Evolutionary conservation across 78 protist genomes (phyloP), one percentile per base, ranked within the genome.

Genomic region (Dictyostelium firmibasis): DNA sequence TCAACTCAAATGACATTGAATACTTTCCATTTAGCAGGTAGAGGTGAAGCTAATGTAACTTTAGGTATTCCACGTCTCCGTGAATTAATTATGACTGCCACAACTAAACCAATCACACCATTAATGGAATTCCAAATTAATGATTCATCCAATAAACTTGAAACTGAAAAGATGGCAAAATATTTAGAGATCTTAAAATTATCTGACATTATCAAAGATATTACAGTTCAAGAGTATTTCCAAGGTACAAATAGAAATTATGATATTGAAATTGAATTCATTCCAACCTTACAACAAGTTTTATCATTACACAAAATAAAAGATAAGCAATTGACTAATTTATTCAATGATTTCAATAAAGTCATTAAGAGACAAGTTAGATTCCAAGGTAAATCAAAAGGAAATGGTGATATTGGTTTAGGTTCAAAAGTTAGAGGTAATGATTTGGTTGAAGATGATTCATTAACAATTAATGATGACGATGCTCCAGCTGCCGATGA

Each of bases 1-100:
- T 98, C 99, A 27, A 99, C 99, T 18, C 99, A 99, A 93, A 99
- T 99, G 99, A 99, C 99, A 1, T 91, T 99, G 67, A 98, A 99
- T 96, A 98, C 99, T 9, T 98, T 99, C 97, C 99, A 98, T 78
- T 85, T 97, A 20, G 99, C 99, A 4, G 99, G 99, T 81, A 72
- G 95, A 69, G 96, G 96, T 81, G 96, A 93, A 41, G 98, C 97
- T 5, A 98, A 98, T 50, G 99, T 98, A 35, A 99, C 99, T 4
- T 94, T 98, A 23, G 99, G 99, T 84, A 98, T 99, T 60, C 99
- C 99, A 33, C 98, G 99, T 29, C 95, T 99, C 41, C 70, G 98
- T 27, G 99, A 99, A 83, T 33, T 99, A 33, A 81, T 99, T 77
- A 97, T 97, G 97, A 91, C 98, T 14, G 99, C 99, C 1, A 83